Conservation (phyloP, 2,329 filamentous ascomycete genomes). For the Tolypocladium tundrense region DNA sequence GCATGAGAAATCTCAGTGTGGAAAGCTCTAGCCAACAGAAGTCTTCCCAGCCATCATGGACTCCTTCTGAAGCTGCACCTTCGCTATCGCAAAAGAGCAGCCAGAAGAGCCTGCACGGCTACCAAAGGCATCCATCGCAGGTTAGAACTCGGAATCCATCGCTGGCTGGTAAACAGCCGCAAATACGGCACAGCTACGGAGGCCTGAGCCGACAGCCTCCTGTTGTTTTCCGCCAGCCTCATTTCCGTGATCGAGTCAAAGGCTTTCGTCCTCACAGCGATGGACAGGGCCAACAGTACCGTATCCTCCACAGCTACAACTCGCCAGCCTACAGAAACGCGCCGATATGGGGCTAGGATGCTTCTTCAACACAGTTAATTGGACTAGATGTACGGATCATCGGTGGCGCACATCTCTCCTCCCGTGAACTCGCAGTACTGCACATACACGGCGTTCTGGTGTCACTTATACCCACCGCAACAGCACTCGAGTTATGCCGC, state of each 20-base stretch:
- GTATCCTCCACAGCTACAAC: conserved; percentile 48
- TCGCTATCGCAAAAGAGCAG: background rate
- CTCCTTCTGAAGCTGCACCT: background rate
- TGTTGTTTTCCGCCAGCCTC: conserved; percentile 21
- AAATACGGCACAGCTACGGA: background rate
- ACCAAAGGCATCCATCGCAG: background rate
- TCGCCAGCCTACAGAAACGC: conserved; percentile 44
- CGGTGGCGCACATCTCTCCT: background rate
- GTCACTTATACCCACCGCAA: background rate
- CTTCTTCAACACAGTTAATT: background rate
- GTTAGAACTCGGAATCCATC: no score
- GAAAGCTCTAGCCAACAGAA: conserved; percentile 11
- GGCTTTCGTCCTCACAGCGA: conserved; percentile 14
- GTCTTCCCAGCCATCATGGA: conserved; percentile 3
- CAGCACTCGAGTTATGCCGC: background rate
- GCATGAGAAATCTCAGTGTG: conserved; percentile 29
- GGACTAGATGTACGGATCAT: background rate
- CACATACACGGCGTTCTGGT: background rate
- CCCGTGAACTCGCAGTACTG: background rate
- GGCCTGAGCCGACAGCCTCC: conserved; percentile 16
- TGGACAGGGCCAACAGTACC: conserved; percentile 26
- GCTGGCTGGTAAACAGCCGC: background rate
- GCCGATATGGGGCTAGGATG: conserved; percentile 43
- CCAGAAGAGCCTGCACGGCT: background rate
- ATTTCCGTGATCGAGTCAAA: conserved; percentile 24